phyloP scores from a whole-genome alignment of 1,139 yeast species.

The Sugiyamaella pinicola region DNA sequence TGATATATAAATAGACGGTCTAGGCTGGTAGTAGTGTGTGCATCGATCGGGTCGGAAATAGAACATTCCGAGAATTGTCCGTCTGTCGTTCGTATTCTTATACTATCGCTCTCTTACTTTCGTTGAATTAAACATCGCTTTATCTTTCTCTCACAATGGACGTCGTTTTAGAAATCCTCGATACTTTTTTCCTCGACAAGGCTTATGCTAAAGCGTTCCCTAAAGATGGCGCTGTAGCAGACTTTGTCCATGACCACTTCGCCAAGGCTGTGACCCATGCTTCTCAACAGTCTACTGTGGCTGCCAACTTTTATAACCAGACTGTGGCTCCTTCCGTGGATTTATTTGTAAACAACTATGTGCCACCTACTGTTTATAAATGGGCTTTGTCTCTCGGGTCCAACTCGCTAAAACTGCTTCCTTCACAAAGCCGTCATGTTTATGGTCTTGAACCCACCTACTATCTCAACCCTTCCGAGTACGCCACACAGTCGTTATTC shows the following conservation, averaged over 20 bases:
- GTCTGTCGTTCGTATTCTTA: no score
- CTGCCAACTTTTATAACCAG: constrained; percentile 13
- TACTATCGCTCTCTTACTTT: no score
- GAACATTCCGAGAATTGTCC: no score
- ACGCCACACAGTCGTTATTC: constrained; percentile 62
- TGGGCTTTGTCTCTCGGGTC: constrained; percentile 8
- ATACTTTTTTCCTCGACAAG: constrained; percentile 69
- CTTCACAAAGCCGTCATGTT: constrained; percentile 30
- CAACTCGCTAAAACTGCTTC: constrained; percentile 6
- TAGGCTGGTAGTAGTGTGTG: not conserved
- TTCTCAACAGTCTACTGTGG: constrained; percentile 10
- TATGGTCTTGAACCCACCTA: constrained; percentile 56
- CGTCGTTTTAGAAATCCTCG: constrained; percentile 78
- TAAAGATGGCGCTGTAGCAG: constrained; percentile 20
- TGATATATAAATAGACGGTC: not conserved
- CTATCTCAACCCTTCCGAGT: constrained; percentile 53
- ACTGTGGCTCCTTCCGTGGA: constrained; percentile 13
- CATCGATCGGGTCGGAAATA: not conserved
- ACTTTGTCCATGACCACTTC: constrained; percentile 18
- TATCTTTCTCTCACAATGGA: no score
- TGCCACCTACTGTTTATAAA: constrained; percentile 14
- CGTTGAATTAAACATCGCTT: no score
- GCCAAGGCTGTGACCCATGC: constrained; percentile 12
- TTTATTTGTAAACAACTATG: constrained; percentile 10
- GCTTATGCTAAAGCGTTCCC: constrained; percentile 66